Evolutionary conservation across 768 basidiomycete genomes (phyloP), one percentile per base, ranked within the genome.

Genomic region (Boletus insuetus): DNA sequence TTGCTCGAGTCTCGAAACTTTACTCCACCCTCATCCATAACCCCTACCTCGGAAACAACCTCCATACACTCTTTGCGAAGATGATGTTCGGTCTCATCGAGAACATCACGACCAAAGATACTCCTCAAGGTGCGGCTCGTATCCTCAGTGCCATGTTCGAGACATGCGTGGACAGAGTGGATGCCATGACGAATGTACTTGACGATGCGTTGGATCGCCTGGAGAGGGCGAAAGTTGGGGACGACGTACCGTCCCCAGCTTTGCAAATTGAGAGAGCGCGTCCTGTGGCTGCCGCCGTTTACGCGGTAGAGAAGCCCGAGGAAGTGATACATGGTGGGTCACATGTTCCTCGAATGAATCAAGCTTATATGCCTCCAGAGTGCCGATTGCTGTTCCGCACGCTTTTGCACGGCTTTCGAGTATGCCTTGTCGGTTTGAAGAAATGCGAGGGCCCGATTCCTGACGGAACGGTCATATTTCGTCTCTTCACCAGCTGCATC

Each of bases 11-110:
- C 53, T 84, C 94, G 24, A 84, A 89, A 62, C 83, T 91, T 50
- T 97, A 91, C 69, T 90, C 94, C 2, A 84, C 86, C 46, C 85
- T 92, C 65, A 82, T 97, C 47, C 96, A 98, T 73, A 94, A 97
- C 66, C 82, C 91, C 2, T 85, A 89, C 19, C 81, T 95, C 44
- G 80, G 84, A 10, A 85, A 82, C 61, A 85, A 82, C 52, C 83
- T 95, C 34, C 94, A 98, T 65, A 91, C 91, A 13, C 79, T 98
- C 68, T 92, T 91, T 59, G 88, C 89, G 49, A 98, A 98, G 72
- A 86, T 97, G 74, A 86, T 98, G 69, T 89, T 94, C 65, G 90
- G 89, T 58, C 79, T 97, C 46, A 82, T 91, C 41, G 97, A 98
- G 52, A 81, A 84, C 44, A 86, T 98, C 41, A 73, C 88, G 22